Conservation (phyloP, 805 yeast genomes). For the Phaffomyces antillensis region DNA sequence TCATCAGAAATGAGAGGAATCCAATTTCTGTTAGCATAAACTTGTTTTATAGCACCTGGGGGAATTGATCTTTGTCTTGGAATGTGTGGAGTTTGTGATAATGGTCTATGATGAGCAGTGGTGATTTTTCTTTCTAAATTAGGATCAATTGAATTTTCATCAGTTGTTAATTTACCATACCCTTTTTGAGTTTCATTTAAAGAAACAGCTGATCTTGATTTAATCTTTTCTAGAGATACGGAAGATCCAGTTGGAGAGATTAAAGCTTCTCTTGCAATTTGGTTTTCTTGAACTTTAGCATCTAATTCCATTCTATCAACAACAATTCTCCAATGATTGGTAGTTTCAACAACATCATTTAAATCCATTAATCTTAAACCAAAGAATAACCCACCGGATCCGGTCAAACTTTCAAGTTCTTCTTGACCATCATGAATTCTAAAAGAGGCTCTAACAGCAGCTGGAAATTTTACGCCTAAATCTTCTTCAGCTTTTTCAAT, state of each 20-base stretch:
- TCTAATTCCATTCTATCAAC: constrained; percentile 34
- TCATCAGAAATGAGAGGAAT: constrained; percentile 84
- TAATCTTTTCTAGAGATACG: constrained; percentile 13
- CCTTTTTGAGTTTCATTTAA: constrained; percentile 25
- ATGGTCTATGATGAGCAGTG: constrained; percentile 1
- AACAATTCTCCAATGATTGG: constrained; percentile 79
- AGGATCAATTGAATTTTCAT: constrained; percentile 10
- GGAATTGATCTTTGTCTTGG: constrained; percentile 69
- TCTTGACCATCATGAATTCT: constrained; percentile 90
- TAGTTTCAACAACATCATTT: constrained; percentile 74
- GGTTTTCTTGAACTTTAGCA: constrained; percentile 17
- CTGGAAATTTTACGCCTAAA: constrained; percentile 65
- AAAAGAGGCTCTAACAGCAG: constrained; percentile 73
- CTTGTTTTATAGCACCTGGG: constrained; percentile 60
- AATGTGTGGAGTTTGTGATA: constrained; percentile 17
- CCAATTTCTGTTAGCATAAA: constrained; percentile 90
- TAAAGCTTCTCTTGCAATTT: constrained; percentile 16
- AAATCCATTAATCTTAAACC: constrained; percentile 76
- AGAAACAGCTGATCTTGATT: constrained; percentile 16
- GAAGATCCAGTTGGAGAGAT: constrained; percentile 23
- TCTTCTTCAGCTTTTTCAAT: constrained; percentile 79
- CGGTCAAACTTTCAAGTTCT: constrained; percentile 62
- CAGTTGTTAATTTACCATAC: constrained; percentile 18
- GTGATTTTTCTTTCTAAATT: constrained; percentile 17
- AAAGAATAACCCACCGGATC: constrained; percentile 64